These are phyloP conservation scores for Pythium chondricola DNA, from an alignment of 352 stramenopile species.

Conservation along the genomic window DNA sequence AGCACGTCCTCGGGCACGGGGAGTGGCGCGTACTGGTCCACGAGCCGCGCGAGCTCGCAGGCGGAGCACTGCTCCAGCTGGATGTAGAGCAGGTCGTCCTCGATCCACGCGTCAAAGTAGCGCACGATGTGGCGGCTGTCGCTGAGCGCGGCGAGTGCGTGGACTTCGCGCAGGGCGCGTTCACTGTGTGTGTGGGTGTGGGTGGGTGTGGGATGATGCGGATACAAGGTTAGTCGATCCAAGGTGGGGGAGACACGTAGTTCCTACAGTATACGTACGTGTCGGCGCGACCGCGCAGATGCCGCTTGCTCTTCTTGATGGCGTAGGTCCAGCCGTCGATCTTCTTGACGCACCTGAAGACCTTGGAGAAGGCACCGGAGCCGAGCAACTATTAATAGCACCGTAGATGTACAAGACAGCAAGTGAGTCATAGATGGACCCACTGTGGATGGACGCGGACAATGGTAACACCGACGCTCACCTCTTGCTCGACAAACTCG, in stretches of 20 bases:
- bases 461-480: constrained; percentile 9
- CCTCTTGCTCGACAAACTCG: constrained; percentile 74
- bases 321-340: constrained; percentile 85
- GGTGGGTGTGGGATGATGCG: no score
- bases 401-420: neutral
- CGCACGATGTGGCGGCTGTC: constrained; percentile 72
- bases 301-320: constrained; percentile 85
- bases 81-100: constrained; percentile 86
- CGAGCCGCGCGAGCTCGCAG: constrained; percentile 55
- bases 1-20: constrained; percentile 66
- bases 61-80: constrained; percentile 71
- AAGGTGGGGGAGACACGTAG: constrained; percentile 14
- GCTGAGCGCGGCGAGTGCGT: constrained; percentile 74
- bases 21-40: constrained; percentile 58
- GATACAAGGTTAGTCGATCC: no score
- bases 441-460: no score
- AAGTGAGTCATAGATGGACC: no score
- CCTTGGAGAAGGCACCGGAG: constrained; percentile 83
- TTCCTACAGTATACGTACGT: no score
- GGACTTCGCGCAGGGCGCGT: constrained; percentile 73
- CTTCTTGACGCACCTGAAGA: constrained; percentile 84
- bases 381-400: constrained; percentile 42
- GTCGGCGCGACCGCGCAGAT: constrained; percentile 75
- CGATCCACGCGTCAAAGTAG: constrained; percentile 87
- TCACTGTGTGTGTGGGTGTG: no score